Conservation (phyloP, 768 basidiomycete genomes). For the Phallus indusiatus region DNA sequence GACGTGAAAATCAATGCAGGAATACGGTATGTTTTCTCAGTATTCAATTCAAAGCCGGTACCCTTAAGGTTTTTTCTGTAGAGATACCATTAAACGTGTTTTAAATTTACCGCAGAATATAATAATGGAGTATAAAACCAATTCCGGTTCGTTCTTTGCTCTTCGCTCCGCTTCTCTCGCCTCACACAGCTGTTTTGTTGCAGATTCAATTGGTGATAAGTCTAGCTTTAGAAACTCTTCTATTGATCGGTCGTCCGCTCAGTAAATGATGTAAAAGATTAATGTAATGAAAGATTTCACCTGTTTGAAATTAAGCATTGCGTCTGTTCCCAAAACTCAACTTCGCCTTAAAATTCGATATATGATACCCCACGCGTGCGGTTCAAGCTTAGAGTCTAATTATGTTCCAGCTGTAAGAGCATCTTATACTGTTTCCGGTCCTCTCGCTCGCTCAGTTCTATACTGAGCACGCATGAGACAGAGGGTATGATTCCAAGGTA, state of each 20-base stretch:
- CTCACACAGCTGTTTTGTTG: not conserved
- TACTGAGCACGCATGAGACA: too few relatives aligned
- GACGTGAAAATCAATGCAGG: slow-evolving; percentile 70
- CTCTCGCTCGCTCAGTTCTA: too few relatives aligned
- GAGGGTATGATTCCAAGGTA: too few relatives aligned
- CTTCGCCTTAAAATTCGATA: not conserved
- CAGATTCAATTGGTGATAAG: slow-evolving; percentile 85
- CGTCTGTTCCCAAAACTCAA: not conserved
- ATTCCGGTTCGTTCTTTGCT: slow-evolving; percentile 52
- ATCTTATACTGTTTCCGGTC: too few relatives aligned
- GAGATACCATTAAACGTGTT: slow-evolving; percentile 71
- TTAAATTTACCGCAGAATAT: slow-evolving; percentile 70
- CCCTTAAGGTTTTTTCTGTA: slow-evolving; percentile 21
- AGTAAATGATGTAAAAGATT: not conserved
- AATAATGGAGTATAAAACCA: slow-evolving; percentile 91
- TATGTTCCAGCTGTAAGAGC: too few relatives aligned
- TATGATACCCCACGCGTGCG: too few relatives aligned
- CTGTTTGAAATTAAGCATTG: not conserved
- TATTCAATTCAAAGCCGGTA: not conserved
- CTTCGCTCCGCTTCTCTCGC: not conserved
- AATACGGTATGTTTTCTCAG: slow-evolving; percentile 53
- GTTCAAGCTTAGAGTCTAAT: too few relatives aligned
- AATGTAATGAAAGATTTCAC: not conserved
- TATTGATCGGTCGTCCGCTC: slow-evolving; percentile 6
- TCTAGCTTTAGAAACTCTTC: slow-evolving; percentile 59